Conservation (phyloP, 1,284 basidiomycete species). For the Heterobasidion annosum region DNA sequence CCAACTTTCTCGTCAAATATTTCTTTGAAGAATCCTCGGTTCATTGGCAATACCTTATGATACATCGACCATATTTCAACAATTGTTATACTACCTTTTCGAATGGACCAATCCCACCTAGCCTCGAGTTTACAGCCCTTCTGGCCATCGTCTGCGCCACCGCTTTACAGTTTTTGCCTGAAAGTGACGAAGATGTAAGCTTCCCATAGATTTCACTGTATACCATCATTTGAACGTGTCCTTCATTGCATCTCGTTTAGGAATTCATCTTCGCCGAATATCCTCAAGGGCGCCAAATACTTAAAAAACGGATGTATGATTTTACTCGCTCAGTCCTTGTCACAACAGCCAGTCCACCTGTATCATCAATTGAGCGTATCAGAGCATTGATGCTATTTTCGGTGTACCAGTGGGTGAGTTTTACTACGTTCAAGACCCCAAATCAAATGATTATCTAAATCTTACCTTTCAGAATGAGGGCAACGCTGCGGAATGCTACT, state of each 20-base stretch:
- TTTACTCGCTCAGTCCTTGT: conserved; percentile 13
- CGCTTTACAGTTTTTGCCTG: conserved; percentile 15
- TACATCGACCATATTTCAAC: conserved; percentile 15
- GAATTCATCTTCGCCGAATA: conserved; percentile 12
- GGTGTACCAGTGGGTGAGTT: conserved; percentile 14
- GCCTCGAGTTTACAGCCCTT: conserved; percentile 13
- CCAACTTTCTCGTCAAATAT: conserved; percentile 11
- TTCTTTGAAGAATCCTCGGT: conserved; percentile 15
- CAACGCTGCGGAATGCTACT: conserved; percentile 12
- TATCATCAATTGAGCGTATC: conserved; percentile 15
- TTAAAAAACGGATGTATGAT: conserved; percentile 12
- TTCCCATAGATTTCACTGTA: not conserved
- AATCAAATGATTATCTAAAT: not conserved
- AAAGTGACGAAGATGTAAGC: conserved; percentile 13
- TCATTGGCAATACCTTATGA: conserved; percentile 13
- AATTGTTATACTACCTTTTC: conserved; percentile 11
- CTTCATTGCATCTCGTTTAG: conserved; percentile 2
- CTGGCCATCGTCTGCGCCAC: conserved; percentile 15
- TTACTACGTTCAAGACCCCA: not conserved
- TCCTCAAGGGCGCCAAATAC: conserved; percentile 10
- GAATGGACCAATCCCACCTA: conserved; percentile 8
- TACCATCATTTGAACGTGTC: not conserved
- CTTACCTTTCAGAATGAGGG: conserved; percentile 12
- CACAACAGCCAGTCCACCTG: conserved; percentile 6
- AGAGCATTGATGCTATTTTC: conserved; percentile 13